Base-by-base conservation (phyloP, 2,329 filamentous ascomycete species). In the Sclerotiophoma versabilis region DNA sequence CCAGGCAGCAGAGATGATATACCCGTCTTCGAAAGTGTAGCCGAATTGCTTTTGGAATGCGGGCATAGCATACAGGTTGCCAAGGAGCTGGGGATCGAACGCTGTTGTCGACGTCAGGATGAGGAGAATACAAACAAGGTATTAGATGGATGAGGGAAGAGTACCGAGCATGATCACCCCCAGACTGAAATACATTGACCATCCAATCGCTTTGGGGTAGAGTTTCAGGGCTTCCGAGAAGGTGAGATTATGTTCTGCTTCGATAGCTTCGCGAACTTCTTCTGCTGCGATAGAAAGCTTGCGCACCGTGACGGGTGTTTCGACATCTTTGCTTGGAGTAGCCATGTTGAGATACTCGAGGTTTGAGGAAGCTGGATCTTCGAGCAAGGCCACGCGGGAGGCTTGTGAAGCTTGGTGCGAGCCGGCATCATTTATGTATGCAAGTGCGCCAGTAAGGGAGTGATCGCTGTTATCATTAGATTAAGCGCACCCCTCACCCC, bases 81-180 rank as follows among this genome's bases (percentile, higher is more conserved):
- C 84, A 15, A 88, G 78, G 9, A 89, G 79, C 66, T 88, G 85
- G 0, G 84, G 83, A 66, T 88, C 86, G 63, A 88, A 89, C 4
- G 84, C 74, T 59, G 27, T 42, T 4, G 7, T 10, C 32, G 7
- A 12, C 1, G 30, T 57, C 32, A 65, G 54, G 8, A 19, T 14
- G 8, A 15, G 15, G 6, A 11, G 19, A 0, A 17, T 4, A 39
- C 12, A 2, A 8, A 23, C 8, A 6, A 2, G 23, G 8, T 4
- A 14, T 23, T 10, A 15, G 8, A 14, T 26, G 0, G 19, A 2
- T n/a, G 6, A 19, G 12, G 10, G 6, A n/a, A 19, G 17, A 8
- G 10, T 62, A 70, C 67, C 84, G 34, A 82, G 70, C 83, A 86
- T 86, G 58, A 87, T 82, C 30, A 87, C 81, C 6, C 83, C 83